These are phyloP conservation scores for Magnaporthiopsis poae DNA, from an alignment of 2,329 filamentous ascomycete genomes.

Conservation along the genomic window DNA sequence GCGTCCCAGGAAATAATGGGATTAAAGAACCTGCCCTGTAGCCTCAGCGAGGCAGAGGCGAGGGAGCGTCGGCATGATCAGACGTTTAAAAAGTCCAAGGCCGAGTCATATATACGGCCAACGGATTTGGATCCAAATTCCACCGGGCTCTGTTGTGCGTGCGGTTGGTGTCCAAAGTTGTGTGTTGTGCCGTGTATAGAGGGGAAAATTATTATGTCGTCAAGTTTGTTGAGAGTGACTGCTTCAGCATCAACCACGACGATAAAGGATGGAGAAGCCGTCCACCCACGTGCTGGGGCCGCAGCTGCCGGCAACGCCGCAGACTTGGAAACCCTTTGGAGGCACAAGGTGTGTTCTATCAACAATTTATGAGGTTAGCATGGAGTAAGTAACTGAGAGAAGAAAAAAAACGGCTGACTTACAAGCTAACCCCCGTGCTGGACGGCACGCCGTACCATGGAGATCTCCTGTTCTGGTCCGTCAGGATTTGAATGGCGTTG, in stretches of 20 bases:
- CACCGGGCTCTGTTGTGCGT: not conserved
- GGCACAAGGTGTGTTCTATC: slow-evolving; percentile 76
- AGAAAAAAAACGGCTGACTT: no score
- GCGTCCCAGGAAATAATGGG: not conserved
- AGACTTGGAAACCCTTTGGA: slow-evolving; percentile 78
- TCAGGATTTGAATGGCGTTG: slow-evolving; percentile 81
- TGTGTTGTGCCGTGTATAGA: not conserved
- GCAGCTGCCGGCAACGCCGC: slow-evolving; percentile 75
- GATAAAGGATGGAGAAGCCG: slow-evolving; percentile 64
- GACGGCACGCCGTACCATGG: slow-evolving; percentile 70
- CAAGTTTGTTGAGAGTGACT: not conserved
- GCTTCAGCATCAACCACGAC: not conserved
- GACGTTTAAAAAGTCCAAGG: no score
- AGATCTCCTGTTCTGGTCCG: slow-evolving; percentile 77
- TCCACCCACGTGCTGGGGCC: slow-evolving; percentile 61
- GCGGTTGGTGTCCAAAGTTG: not conserved
- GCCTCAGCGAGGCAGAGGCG: not conserved
- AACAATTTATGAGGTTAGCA: slow-evolving; percentile 18
- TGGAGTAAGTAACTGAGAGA: no score
- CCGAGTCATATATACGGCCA: not conserved
- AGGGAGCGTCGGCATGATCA: not conserved
- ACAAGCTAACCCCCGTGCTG: slow-evolving; percentile 59
- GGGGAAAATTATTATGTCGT: no score
- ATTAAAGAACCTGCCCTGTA: not conserved
- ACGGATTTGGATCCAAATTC: not conserved